phyloP scores from a whole-genome alignment of 2,329 filamentous ascomycete species.

The Colletotrichum tropicicola region DNA sequence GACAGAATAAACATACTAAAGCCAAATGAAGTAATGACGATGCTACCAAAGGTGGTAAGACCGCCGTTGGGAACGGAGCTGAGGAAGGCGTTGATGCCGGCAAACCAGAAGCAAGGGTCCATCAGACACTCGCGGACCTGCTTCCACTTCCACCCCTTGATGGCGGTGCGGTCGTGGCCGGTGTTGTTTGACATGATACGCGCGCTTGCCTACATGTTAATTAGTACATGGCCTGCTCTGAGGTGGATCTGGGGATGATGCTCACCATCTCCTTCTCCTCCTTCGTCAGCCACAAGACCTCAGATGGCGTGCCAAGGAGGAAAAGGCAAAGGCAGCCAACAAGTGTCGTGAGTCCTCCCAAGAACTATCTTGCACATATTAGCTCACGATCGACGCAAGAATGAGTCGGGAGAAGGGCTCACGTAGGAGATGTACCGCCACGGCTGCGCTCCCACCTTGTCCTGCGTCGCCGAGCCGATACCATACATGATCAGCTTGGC shows the following conservation, averaged over 20 bases:
- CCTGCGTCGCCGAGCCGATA: constrained; percentile 42
- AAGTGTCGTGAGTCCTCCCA: constrained; percentile 44
- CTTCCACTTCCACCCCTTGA: constrained; percentile 48
- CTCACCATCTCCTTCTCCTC: constrained; percentile 45
- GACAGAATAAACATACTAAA: constrained; percentile 43
- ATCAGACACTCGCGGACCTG: constrained; percentile 44
- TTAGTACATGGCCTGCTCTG: background rate
- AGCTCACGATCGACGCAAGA: background rate
- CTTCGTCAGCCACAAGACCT: constrained; percentile 45
- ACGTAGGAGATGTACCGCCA: constrained; percentile 50
- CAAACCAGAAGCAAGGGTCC: constrained; percentile 48
- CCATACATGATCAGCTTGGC: constrained; percentile 45
- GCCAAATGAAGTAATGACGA: constrained; percentile 45
- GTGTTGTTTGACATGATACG: constrained; percentile 47
- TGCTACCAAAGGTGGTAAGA: constrained; percentile 43
- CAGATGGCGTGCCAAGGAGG: constrained; percentile 46
- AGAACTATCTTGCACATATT: constrained; percentile 36
- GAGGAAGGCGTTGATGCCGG: constrained; percentile 46
- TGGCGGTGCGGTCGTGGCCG: constrained; percentile 45
- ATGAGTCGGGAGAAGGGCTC: constrained; percentile 13
- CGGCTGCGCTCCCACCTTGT: constrained; percentile 39
- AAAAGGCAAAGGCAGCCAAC: constrained; percentile 43
- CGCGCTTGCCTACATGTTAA: constrained; percentile 34
- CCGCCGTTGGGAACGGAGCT: constrained; percentile 46
- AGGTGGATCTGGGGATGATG: background rate